Evolutionary conservation across 305 asterid species (phyloP).

Genomic region (Euphrasia arctica): DNA sequence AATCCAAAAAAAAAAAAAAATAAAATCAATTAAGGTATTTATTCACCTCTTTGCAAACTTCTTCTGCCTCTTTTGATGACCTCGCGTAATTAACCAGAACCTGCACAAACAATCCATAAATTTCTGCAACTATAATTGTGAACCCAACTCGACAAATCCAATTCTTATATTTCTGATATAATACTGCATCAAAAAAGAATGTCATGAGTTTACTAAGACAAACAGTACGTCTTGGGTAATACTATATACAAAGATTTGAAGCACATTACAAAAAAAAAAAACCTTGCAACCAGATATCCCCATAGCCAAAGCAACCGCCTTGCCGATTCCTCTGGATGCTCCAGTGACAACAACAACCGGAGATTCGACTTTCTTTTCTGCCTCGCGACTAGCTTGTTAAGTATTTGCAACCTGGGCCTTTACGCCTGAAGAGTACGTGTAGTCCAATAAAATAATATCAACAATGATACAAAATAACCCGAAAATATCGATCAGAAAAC

Average conservation of each 20-base stretch:
- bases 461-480: not conserved
- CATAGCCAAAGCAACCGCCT: slow-evolving; percentile 83
- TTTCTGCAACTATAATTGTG: not conserved
- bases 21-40: not conserved
- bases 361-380: slow-evolving; percentile 57
- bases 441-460: slow-evolving; percentile 11
- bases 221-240: too few relatives aligned
- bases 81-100: slow-evolving; percentile 95
- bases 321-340: slow-evolving; percentile 95
- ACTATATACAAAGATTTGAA: too few relatives aligned
- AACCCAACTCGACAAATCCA: not conserved
- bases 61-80: slow-evolving; percentile 95
- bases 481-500: too few relatives aligned
- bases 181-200: not conserved
- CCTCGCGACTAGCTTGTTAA: slow-evolving; percentile 48
- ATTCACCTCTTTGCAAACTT: slow-evolving; percentile 86
- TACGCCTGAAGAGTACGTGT: slow-evolving; percentile 40
- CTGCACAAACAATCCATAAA: slow-evolving; percentile 33
- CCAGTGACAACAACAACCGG: slow-evolving; percentile 89
- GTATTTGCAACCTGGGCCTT: slow-evolving; percentile 68
- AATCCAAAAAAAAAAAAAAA: too few relatives aligned
- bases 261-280: not conserved
- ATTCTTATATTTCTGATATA: not conserved
- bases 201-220: too few relatives aligned
- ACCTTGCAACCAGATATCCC: slow-evolving; percentile 98